Conservation (phyloP, 345 rosid species). For the Erysimum cheiranthoides region DNA sequence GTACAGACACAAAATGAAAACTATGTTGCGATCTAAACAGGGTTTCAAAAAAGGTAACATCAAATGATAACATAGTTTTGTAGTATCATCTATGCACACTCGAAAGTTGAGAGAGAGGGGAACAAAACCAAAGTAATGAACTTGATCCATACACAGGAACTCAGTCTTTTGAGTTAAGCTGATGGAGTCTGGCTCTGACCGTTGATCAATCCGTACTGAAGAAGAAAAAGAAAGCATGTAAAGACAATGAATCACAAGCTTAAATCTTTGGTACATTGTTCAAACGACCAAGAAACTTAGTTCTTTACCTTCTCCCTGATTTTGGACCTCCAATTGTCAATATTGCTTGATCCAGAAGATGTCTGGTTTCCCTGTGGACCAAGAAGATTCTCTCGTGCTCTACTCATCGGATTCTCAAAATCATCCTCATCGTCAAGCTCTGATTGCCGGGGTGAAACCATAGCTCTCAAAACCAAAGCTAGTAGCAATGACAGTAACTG, state of each 20-base stretch:
- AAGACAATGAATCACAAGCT: constrained; percentile 1
- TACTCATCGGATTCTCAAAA: constrained; percentile 60
- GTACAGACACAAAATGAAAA: constrained; percentile 28
- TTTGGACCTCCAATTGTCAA: constrained; percentile 69
- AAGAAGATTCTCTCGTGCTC: constrained; percentile 77
- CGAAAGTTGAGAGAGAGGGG: constrained; percentile 4
- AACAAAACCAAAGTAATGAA: constrained; percentile 13
- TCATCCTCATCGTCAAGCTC: constrained; percentile 73
- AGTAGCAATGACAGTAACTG: constrained; percentile 76
- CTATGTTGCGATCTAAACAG: constrained; percentile 12
- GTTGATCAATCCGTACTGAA: constrained; percentile 42
- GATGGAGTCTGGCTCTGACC: constrained; percentile 43
- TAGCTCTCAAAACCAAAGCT: constrained; percentile 73
- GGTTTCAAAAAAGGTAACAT: background rate
- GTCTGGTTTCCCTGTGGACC: constrained; percentile 63
- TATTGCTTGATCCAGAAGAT: constrained; percentile 62
- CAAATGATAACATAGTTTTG: constrained; percentile 23
- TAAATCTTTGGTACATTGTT: background rate
- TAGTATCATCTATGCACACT: constrained; percentile 33
- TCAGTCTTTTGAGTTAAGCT: constrained; percentile 29
- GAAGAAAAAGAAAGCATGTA: background rate
- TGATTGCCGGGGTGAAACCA: constrained; percentile 60
- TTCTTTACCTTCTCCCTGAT: constrained; percentile 84
- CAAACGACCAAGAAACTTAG: background rate
- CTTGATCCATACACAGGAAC: background rate